These are phyloP conservation scores for Cladosporium phlei DNA, from an alignment of 2,329 filamentous ascomycete species.

Conservation along the genomic window DNA sequence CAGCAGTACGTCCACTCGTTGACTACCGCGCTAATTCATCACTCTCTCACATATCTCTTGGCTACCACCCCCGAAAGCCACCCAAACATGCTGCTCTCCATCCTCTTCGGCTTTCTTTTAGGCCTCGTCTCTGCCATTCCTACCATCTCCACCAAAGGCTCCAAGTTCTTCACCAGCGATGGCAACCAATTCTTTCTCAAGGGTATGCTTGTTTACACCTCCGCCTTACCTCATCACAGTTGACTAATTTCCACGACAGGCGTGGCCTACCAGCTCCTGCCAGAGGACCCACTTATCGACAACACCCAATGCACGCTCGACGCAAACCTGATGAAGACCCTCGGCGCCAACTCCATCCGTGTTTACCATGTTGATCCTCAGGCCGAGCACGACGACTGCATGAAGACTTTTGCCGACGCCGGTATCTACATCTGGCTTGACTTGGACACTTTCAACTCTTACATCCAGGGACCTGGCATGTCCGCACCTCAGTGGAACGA, in stretches of 20 bases:
- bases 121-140: constrained; percentile 40
- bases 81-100: constrained; percentile 4
- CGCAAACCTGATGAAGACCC: constrained; percentile 68
- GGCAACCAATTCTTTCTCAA: constrained; percentile 82
- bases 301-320: constrained; percentile 72
- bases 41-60: neutral
- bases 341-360: constrained; percentile 79
- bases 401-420: constrained; percentile 71
- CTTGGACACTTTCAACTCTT: constrained; percentile 68
- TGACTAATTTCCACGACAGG: constrained; percentile 37
- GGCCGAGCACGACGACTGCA: constrained; percentile 70
- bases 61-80: too few species aligned
- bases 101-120: constrained; percentile 8
- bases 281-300: constrained; percentile 71
- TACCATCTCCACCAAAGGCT: constrained; percentile 60
- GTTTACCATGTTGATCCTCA: constrained; percentile 76
- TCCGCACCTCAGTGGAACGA: constrained; percentile 65
- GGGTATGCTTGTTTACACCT: constrained; percentile 46
- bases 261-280: constrained; percentile 45
- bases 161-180: constrained; percentile 80
- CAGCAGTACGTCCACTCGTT: too few species aligned
- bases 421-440: constrained; percentile 84
- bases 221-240: neutral
- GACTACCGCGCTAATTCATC: neutral
- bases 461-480: constrained; percentile 44